These are phyloP conservation scores for Pseudoperonospora humuli DNA, from an alignment of 352 stramenopile genomes.

Conservation along the genomic window DNA sequence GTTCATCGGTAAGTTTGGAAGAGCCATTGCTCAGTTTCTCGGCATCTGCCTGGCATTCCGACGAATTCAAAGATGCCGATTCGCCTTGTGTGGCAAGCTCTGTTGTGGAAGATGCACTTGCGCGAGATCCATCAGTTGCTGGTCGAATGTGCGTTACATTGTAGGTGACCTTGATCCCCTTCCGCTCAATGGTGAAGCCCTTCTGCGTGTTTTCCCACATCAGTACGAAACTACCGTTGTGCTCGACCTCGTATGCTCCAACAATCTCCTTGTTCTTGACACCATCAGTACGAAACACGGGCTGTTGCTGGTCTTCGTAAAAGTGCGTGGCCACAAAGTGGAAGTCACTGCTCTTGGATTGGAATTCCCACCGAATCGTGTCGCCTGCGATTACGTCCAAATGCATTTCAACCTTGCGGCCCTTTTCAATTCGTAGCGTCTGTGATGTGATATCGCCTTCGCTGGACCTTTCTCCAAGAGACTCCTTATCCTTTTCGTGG, in stretches of 20 bases:
- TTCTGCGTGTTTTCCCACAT: constrained; percentile 72
- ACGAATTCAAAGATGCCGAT: neutral
- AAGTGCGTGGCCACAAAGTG: constrained; percentile 57
- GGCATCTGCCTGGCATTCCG: constrained; percentile 3
- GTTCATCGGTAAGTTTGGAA: constrained; percentile 32
- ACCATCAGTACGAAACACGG: constrained; percentile 45
- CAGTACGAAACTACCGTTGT: constrained; percentile 65
- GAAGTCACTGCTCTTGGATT: constrained; percentile 49
- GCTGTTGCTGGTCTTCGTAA: constrained; percentile 39
- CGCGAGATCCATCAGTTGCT: constrained; percentile 1
- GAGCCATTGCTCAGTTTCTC: constrained; percentile 1
- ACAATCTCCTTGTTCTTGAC: constrained; percentile 61
- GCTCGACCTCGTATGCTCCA: constrained; percentile 38
- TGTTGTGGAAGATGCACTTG: neutral
- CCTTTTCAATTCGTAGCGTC: constrained; percentile 41
- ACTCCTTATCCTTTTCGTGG: constrained; percentile 25
- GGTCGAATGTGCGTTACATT: constrained; percentile 42
- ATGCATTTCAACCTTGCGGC: constrained; percentile 74
- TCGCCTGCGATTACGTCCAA: constrained; percentile 63
- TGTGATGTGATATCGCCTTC: constrained; percentile 10
- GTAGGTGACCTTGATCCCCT: constrained; percentile 55
- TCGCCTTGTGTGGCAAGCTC: neutral
- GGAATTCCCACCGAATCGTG: constrained; percentile 53
- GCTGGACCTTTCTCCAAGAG: constrained; percentile 4
- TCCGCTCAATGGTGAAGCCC: constrained; percentile 49